Base-by-base conservation (phyloP, 345 rosid species). In the Physaria fendleri region DNA sequence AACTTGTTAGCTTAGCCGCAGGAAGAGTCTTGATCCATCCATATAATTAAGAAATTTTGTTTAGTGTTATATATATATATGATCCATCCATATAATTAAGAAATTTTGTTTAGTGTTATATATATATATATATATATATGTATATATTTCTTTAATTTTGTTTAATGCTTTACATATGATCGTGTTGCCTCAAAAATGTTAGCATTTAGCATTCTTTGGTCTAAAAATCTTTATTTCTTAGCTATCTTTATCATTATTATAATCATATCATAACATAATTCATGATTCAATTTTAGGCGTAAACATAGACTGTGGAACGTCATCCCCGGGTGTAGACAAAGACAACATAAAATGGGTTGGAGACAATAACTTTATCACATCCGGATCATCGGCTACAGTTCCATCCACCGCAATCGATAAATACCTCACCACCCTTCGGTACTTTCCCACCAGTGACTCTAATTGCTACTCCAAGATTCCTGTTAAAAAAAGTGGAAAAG, bases 271-370 rank as follows among this genome's bases (percentile, higher is more conserved):
- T 8, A 42, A 18, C 24, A 43, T 22, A 13, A 44, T 5, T 44
- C 15, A 20, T 29, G 15, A 20, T 22, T 5, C 8, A 32, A 39
- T 48, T 49, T 49, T 33, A 59, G 66, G 40, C 8, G 33, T 68
- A 17, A 69, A 60, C 29, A 69, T 69, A 60, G 74, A 69, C 61
- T 69, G 74, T 0, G 73, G 73, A 35, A 20, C 63, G 11, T 57
- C 71, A 62, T 14, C 5, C 3, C 48, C 68, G 5, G 3, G 54
- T 0, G 0, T 44, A 55, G 74, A 62, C 38, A 3, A 6, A 1
- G 62, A 54, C 57, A 44, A 37, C 42, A 20, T 45, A 6, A 53
- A 54, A 35, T 69, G 73, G 73, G 62, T 61, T 2, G 73, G 63
- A 17, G 73, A 69, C 73, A 29, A 53, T 43, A 57, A 44, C 49